Conservation (phyloP, 164 flowering plant genomes). For the Aristolochia contorta region DNA sequence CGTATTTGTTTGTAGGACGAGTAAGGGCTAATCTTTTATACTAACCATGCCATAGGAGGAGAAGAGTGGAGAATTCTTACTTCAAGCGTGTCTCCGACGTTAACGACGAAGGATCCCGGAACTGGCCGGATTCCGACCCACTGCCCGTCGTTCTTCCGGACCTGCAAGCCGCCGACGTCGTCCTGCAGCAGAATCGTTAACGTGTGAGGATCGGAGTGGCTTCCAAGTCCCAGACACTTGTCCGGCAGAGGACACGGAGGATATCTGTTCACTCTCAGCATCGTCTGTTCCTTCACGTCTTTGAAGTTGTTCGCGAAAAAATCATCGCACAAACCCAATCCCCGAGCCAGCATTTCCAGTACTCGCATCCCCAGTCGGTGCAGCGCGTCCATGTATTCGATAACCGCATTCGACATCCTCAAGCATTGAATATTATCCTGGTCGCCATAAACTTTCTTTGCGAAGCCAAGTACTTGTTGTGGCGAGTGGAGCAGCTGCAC, state of each 20-base stretch:
- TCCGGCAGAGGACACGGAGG: slow-evolving; percentile 32
- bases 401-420: slow-evolving; percentile 25
- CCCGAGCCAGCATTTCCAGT: slow-evolving; percentile 26
- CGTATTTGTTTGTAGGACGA: no score
- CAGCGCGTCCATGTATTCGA: slow-evolving; percentile 20
- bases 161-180: slow-evolving; percentile 29
- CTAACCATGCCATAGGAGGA: no score
- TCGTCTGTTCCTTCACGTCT: slow-evolving; percentile 22
- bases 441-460: slow-evolving; percentile 26
- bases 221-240: slow-evolving; percentile 27
- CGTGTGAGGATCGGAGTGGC: slow-evolving; percentile 30
- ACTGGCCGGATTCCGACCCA: slow-evolving; percentile 27
- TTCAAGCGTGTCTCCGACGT: slow-evolving; percentile 25
- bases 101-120: slow-evolving; percentile 23
- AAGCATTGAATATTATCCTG: slow-evolving; percentile 12
- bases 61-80: slow-evolving; percentile 6
- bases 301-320: slow-evolving; percentile 23
- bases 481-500: slow-evolving; percentile 28
- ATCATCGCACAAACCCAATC: slow-evolving; percentile 20
- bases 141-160: slow-evolving; percentile 11
- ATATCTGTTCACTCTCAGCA: slow-evolving; percentile 24
- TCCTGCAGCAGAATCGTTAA: slow-evolving; percentile 27
- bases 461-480: slow-evolving; percentile 19
- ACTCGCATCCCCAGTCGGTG: slow-evolving; percentile 22
- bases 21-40: no score